Evolutionary conservation across 768 basidiomycete genomes (phyloP).

Genomic region (Rhodotorula toruloides): DNA sequence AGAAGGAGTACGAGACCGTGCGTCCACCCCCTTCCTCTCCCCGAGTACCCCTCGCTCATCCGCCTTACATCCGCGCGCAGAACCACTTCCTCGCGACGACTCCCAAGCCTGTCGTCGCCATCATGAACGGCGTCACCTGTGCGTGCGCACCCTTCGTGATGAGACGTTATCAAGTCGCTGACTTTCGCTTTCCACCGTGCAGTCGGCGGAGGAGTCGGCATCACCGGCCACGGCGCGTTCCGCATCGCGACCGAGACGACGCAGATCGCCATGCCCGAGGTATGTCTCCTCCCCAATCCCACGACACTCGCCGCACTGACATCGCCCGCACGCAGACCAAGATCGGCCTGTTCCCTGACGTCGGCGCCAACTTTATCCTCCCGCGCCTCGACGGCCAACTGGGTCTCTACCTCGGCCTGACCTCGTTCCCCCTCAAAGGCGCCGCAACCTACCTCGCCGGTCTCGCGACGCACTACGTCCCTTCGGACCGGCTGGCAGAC

Average conservation of each 20-base stretch:
- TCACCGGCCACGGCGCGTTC: slow-evolving; percentile 75
- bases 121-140: slow-evolving; percentile 81
- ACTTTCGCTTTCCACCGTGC: too few relatives aligned
- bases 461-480: slow-evolving; percentile 87
- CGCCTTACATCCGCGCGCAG: background rate
- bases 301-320: background rate
- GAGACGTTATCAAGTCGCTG: too few relatives aligned
- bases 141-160: background rate
- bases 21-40: slow-evolving; percentile 2
- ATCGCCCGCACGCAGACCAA: slow-evolving; percentile 39
- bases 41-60: slow-evolving; percentile 22
- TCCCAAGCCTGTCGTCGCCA: slow-evolving; percentile 77
- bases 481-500: slow-evolving; percentile 65
- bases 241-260: slow-evolving; percentile 92
- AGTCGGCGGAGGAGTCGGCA: slow-evolving; percentile 90
- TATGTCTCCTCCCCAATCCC: slow-evolving; percentile 46
- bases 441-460: slow-evolving; percentile 78
- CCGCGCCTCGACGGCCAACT: slow-evolving; percentile 83
- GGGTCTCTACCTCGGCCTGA: slow-evolving; percentile 89
- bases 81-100: slow-evolving; percentile 41
- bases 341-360: slow-evolving; percentile 64
- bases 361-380: slow-evolving; percentile 84
- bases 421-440: slow-evolving; percentile 65
- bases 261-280: slow-evolving; percentile 92
- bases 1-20: slow-evolving; percentile 59